Evolutionary conservation across 2,329 filamentous ascomycete species (phyloP), one percentile per base, ranked within the genome.

Genomic region (Penicillium sp.): DNA sequence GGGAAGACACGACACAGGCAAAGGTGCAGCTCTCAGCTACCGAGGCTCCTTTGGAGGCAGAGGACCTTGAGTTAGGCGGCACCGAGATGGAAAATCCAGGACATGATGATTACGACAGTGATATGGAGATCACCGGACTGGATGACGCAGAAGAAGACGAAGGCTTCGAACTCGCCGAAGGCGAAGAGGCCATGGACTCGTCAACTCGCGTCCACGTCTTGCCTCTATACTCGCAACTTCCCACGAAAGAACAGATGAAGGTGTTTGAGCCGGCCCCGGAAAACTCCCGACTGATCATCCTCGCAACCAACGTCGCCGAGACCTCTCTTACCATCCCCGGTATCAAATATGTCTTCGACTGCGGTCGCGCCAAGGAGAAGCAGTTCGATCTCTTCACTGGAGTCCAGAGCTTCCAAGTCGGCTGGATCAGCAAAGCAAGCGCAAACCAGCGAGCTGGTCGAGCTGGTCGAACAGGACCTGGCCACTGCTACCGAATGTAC

Each of bases 341-440:
- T 2, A 92, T 96, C 60, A 86, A 91, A 59, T 99, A 97, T 70
- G 94, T 99, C 9, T 97, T 99, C 61, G 93, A 97, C 73, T 92
- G 90, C 63, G 94, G 94, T 34, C 84, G 95, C 49, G 89, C 90
- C 36, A 99, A 99, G 74, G 92, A 97, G 73, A 88, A 93, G 61
- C 89, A 88, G 57, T 97, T 94, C 68, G 90, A 97, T 70, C 82
- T 85, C n/a, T 78, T 85, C 11, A 97, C 90, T 9, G 93, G 93
- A 4, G 93, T 99, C 0, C 94, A 99, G 72, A 96, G 89, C 69
- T 99, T 96, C 71, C 90, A 96, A 67, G 85, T 99, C 52, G 89
- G 89, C 40, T 99, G 93, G 91, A 95, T 97, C 71, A 97, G 92
- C 78, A 97, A 99, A 77, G 94, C 94, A 29, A 96, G 91, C 72